phyloP scores from a whole-genome alignment of 177 flowering plant species.

The Vitis hybrid region DNA sequence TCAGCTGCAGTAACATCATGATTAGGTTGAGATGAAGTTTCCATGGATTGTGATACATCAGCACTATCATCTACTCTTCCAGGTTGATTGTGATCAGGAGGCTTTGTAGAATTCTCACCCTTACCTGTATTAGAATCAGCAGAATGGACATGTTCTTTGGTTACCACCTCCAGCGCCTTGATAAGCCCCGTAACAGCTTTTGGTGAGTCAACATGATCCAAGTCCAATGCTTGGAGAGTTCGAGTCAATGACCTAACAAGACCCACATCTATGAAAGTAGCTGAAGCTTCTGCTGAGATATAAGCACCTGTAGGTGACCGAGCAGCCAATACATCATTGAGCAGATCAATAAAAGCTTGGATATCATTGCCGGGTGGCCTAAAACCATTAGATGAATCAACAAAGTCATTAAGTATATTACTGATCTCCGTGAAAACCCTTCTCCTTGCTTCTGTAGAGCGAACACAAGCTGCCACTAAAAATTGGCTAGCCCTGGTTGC shows the following conservation, averaged over 20 bases:
- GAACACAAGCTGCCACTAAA: slow-evolving; percentile 84
- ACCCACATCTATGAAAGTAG: slow-evolving; percentile 88
- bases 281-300: slow-evolving; percentile 85
- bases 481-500: slow-evolving; percentile 77
- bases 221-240: slow-evolving; percentile 73
- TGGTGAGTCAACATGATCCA: slow-evolving; percentile 83
- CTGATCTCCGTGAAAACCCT: slow-evolving; percentile 76
- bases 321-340: slow-evolving; percentile 80
- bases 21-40: slow-evolving; percentile 53
- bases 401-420: slow-evolving; percentile 67
- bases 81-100: slow-evolving; percentile 45
- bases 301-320: slow-evolving; percentile 82
- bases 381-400: slow-evolving; percentile 57
- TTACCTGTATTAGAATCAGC: slow-evolving; percentile 53
- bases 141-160: slow-evolving; percentile 81
- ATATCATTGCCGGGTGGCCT: slow-evolving; percentile 58
- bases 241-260: slow-evolving; percentile 68
- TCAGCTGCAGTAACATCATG: slow-evolving; percentile 44
- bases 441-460: slow-evolving; percentile 85
- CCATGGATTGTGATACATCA: slow-evolving; percentile 48
- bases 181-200: slow-evolving; percentile 80
- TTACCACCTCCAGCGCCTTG: slow-evolving; percentile 82
- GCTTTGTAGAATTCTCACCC: slow-evolving; percentile 51
- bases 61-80: slow-evolving; percentile 42
- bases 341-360: slow-evolving; percentile 68